phyloP scores from a whole-genome alignment of 805 yeast species.

The Ogataea allantospora region DNA sequence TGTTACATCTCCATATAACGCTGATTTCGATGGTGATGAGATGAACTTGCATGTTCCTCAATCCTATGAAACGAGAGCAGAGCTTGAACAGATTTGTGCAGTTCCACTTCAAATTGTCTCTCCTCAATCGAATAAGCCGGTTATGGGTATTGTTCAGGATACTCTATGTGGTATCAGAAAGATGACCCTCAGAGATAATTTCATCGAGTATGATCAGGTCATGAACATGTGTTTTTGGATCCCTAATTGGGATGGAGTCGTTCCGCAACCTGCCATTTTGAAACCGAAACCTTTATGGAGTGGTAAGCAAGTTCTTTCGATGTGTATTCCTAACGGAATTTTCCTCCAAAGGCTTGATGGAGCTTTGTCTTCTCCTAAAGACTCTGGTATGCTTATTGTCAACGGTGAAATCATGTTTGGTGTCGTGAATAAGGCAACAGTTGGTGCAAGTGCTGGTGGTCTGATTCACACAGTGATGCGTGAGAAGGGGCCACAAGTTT shows the following conservation, averaged over 20 bases:
- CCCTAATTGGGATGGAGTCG: conserved; percentile 97
- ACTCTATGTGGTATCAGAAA: conserved; percentile 96
- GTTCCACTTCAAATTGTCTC: conserved; percentile 97
- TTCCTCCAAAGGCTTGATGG: conserved; percentile 93
- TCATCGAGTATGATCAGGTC: conserved; percentile 88
- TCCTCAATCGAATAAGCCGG: conserved; percentile 98
- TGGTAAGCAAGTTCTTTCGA: conserved; percentile 90
- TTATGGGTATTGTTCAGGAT: conserved; percentile 99
- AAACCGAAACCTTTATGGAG: conserved; percentile 98
- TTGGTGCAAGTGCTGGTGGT: conserved; percentile 98
- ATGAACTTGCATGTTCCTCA: conserved; percentile 99
- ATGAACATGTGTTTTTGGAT: conserved; percentile 98
- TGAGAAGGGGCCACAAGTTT: conserved; percentile 90
- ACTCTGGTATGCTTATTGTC: conserved; percentile 91
- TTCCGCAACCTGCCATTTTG: conserved; percentile 90
- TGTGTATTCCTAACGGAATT: conserved; percentile 94
- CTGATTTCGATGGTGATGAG: conserved; percentile 99
- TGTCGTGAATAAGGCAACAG: conserved; percentile 96
- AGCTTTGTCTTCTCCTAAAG: conserved; percentile 80
- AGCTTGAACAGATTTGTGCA: conserved; percentile 89
- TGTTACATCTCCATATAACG: conserved; percentile 98
- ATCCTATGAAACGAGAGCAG: conserved; percentile 96
- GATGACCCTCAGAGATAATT: conserved; percentile 86
- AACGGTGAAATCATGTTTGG: conserved; percentile 98
- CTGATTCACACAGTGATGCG: conserved; percentile 95